These are phyloP conservation scores for Metschnikowia rubicola DNA, from an alignment of 805 yeast genomes.

Conservation along the genomic window DNA sequence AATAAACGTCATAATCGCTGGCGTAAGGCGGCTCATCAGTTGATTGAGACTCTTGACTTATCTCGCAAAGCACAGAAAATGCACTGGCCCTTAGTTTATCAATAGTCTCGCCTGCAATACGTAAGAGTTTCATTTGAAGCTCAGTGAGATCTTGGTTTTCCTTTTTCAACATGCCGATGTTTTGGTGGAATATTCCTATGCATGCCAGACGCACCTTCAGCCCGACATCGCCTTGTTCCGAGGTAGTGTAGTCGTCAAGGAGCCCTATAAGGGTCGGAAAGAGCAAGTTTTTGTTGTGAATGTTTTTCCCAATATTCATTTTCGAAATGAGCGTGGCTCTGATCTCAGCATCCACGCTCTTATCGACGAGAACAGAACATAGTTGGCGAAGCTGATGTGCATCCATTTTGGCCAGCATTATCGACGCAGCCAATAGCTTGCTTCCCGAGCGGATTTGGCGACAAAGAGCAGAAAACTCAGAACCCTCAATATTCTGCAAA, in stretches of 20 bases:
- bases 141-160: slow-evolving; percentile 26
- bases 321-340: slow-evolving; percentile 24
- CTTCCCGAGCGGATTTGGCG: slow-evolving; percentile 40
- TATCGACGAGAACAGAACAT: slow-evolving; percentile 23
- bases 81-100: slow-evolving; percentile 50
- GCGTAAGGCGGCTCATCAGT: not conserved
- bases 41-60: slow-evolving; percentile 11
- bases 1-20: slow-evolving; percentile 16
- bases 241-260: slow-evolving; percentile 73
- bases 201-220: slow-evolving; percentile 60
- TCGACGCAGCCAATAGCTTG: slow-evolving; percentile 31
- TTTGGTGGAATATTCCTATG: slow-evolving; percentile 19
- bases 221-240: slow-evolving; percentile 92
- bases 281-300: not conserved
- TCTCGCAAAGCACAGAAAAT: slow-evolving; percentile 29
- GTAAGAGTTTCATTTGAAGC: slow-evolving; percentile 33
- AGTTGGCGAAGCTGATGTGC: slow-evolving; percentile 18
- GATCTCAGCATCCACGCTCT: slow-evolving; percentile 28
- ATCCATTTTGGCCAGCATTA: slow-evolving; percentile 26
- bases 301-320: slow-evolving; percentile 16
- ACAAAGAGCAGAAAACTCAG: slow-evolving; percentile 27
- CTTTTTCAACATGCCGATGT: slow-evolving; percentile 14
- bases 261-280: slow-evolving; percentile 25
- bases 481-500: too few species aligned
- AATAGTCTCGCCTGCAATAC: slow-evolving; percentile 63